Evolutionary conservation across 495 filamentous ascomycete species (phyloP).

Genomic region (Penicillium coprophilum): DNA sequence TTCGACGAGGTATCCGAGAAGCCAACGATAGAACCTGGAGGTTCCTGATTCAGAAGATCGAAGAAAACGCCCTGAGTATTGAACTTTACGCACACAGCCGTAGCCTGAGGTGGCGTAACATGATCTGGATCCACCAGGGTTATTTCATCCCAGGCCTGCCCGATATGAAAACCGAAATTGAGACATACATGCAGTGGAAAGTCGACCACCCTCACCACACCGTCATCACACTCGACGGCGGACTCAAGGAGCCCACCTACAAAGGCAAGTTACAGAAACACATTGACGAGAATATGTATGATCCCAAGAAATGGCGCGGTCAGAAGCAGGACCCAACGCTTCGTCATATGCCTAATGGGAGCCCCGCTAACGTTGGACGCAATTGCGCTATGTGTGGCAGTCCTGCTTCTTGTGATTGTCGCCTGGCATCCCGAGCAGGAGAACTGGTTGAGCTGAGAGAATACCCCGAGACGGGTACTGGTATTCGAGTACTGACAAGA

Average conservation of each 20-base stretch:
- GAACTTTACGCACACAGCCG: conserved; percentile 27
- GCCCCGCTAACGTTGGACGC: not conserved
- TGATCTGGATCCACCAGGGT: not conserved
- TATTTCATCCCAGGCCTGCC: not conserved
- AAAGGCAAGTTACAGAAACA: not conserved
- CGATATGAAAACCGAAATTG: not conserved
- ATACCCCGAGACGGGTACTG: conserved; percentile 30
- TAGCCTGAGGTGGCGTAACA: not conserved
- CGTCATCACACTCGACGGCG: conserved; percentile 1
- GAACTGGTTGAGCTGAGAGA: conserved; percentile 38
- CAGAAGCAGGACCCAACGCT: not conserved
- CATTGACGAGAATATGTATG: not conserved
- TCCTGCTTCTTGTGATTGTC: conserved; percentile 18
- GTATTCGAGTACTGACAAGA: conserved; percentile 32
- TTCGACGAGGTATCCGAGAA: conserved; percentile 22
- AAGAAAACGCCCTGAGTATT: conserved; percentile 26
- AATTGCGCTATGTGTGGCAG: conserved; percentile 17
- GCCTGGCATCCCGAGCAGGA: conserved; percentile 12
- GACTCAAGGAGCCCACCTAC: not conserved
- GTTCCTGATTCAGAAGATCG: conserved; percentile 18
- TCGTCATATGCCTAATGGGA: not conserved
- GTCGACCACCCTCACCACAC: conserved; percentile 9
- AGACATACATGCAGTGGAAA: not conserved
- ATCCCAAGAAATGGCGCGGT: not conserved
- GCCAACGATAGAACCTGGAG: conserved; percentile 20